Evolutionary conservation across 106 monocot species (phyloP).

Genomic region (Cymbidium sinense): DNA sequence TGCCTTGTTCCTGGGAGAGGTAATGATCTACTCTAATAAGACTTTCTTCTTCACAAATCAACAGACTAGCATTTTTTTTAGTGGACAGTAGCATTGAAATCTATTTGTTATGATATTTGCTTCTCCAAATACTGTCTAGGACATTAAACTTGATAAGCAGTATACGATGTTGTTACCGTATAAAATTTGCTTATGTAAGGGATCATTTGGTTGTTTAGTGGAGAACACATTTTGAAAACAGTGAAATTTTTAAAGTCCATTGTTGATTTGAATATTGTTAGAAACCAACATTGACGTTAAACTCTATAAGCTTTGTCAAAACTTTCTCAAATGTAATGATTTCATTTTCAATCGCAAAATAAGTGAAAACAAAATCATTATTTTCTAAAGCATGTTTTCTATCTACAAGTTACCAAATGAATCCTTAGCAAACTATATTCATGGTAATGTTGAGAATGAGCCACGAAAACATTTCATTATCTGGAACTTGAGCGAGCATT

Average conservation of each 20-base stretch:
- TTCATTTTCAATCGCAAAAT: neutral
- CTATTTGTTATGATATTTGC: neutral
- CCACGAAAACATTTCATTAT: neutral
- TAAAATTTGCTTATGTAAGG: too few relatives aligned
- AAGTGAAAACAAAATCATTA: neutral
- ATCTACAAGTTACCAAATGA: neutral
- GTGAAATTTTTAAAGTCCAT: neutral
- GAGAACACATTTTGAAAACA: neutral
- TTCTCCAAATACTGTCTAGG: neutral
- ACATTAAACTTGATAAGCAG: too few relatives aligned
- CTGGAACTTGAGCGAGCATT: neutral
- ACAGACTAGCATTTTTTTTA: neutral
- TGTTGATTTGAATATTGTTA: neutral
- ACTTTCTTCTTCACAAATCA: neutral
- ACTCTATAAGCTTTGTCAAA: neutral
- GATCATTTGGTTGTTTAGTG: neutral
- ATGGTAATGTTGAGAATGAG: neutral
- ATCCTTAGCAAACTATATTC: neutral
- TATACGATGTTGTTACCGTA: too few relatives aligned
- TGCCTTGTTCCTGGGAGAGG: constrained; percentile 63
- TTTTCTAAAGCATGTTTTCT: neutral
- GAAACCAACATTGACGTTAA: neutral
- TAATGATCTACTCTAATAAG: constrained; percentile 5
- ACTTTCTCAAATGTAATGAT: neutral
- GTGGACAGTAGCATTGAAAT: neutral